Base-by-base conservation (phyloP, 371 early-diverging fungal species). In the Actinomortierella ambigua region DNA sequence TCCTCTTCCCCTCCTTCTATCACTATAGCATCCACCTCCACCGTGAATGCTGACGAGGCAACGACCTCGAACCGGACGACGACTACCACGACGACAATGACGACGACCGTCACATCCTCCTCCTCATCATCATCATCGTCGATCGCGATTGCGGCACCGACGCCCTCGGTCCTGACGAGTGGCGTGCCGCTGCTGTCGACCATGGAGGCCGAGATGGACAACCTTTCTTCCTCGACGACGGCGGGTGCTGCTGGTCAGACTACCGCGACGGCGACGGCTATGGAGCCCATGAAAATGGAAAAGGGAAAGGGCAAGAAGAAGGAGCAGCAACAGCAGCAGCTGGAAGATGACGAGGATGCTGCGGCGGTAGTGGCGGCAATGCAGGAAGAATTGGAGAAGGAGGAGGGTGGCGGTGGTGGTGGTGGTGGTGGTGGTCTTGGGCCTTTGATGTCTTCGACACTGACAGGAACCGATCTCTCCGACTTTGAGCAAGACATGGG, bases 281-380 rank as follows among this genome's bases (percentile, higher is more conserved):
- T 7, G 20, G 20, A 24, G 52, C 41, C 49, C 51, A 26, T 23
- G 34, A 22, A 13, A 27, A 41, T 34, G 28, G 53, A 54, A 34
- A 62, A 63, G 56, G 69, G 64, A 52, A 69, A 67, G 48, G 61
- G 56, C 34, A 60, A 58, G 49, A 76, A 55, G 42, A 51, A 41
- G 1, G 60, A 57, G 1, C 50, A 29, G 28, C 15, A 18, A 13
- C 57, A 11, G 73, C 62, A 1, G 20, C 56, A 13, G 66, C 65
- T 22, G 42, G 42, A 24, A 47, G 64, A 40, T 5, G 55, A 28
- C 27, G 44, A 7, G 6, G 34, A 29, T n/a, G n/a, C n/a, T n/a
- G n/a, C 6, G 50, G 17, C 41, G 51, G 39, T 39, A 17, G 18
- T 50, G 15, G 1, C 3, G 41, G n/a, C n/a, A n/a, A n/a, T n/a